These are phyloP conservation scores for Mycena haematopus DNA, from an alignment of 768 basidiomycete species.

Conservation along the genomic window DNA sequence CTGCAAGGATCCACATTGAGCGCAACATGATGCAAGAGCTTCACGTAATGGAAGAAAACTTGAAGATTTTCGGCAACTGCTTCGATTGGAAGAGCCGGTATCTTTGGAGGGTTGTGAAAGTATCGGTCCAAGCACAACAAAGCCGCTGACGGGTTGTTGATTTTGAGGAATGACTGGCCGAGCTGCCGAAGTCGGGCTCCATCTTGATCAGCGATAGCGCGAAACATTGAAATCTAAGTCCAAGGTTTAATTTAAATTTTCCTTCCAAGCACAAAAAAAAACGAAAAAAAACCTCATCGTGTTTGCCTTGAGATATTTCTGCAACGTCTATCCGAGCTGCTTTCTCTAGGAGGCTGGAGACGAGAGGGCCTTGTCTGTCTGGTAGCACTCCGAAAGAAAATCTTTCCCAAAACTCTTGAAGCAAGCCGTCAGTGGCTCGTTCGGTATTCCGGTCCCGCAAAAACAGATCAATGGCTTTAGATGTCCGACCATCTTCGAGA, in stretches of 20 bases:
- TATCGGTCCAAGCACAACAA: slow-evolving; percentile 52
- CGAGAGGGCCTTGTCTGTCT: slow-evolving; percentile 18
- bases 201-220: slow-evolving; percentile 36
- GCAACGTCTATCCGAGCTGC: slow-evolving; percentile 29
- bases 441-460: slow-evolving; percentile 40
- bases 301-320: slow-evolving; percentile 4
- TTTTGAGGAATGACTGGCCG: slow-evolving; percentile 34
- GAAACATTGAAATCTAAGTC: slow-evolving; percentile 39
- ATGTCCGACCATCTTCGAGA: slow-evolving; percentile 49
- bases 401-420: slow-evolving; percentile 52
- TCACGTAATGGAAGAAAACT: slow-evolving; percentile 45
- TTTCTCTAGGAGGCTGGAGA: slow-evolving; percentile 35
- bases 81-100: slow-evolving; percentile 32
- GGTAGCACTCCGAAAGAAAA: slow-evolving; percentile 47
- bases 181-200: slow-evolving; percentile 38
- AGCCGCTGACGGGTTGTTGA: slow-evolving; percentile 39
- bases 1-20: slow-evolving; percentile 22
- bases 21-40: slow-evolving; percentile 15
- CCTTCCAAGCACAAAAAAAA: neutral
- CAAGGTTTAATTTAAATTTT: neutral
- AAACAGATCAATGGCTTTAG: slow-evolving; percentile 56
- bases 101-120: slow-evolving; percentile 38
- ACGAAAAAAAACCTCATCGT: slow-evolving; percentile 30
- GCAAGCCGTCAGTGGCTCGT: slow-evolving; percentile 47
- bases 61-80: slow-evolving; percentile 38